Conservation (phyloP, 805 yeast genomes). For the Nakazawaea sp. region DNA sequence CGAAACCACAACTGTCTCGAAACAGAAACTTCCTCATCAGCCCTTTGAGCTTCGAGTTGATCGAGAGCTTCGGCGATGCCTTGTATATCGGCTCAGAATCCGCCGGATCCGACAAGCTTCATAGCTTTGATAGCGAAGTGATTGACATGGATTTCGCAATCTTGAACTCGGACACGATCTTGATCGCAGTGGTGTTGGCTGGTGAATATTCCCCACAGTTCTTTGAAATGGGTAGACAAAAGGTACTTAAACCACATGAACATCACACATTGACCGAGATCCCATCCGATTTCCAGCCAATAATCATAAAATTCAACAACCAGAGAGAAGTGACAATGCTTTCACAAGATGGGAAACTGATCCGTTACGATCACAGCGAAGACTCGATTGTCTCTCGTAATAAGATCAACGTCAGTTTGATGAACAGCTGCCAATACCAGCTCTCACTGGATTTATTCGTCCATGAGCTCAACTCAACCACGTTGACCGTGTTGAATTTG, state of each 20-base stretch:
- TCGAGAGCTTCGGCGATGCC: no score
- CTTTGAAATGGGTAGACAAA: no score
- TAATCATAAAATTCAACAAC: neutral
- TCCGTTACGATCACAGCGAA: constrained; percentile 2
- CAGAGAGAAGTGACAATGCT: constrained; percentile 3
- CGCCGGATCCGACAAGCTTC: no score
- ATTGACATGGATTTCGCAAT: no score
- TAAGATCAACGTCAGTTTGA: neutral
- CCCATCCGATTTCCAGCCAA: neutral
- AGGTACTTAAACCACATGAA: constrained; percentile 1
- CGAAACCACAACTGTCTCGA: no score
- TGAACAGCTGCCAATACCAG: neutral
- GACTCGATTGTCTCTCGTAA: constrained; percentile 2
- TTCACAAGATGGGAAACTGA: neutral
- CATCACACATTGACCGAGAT: neutral
- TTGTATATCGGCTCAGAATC: no score
- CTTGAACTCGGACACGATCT: neutral
- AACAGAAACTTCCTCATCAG: no score
- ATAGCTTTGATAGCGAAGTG: no score
- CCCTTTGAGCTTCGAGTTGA: no score
- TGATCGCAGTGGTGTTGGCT: neutral
- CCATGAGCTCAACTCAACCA: constrained; percentile 2
- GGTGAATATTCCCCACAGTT: neutral
- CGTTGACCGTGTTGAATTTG: constrained; percentile 1
- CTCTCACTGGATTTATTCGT: constrained; percentile 2